A percentile compares a stretch with the other conserved stretches of the same genome.
These are phyloP conservation scores for Fusarium goolgardi DNA, from an alignment of 2,329 filamentous ascomycete genomes.

Conservation along the genomic window DNA sequence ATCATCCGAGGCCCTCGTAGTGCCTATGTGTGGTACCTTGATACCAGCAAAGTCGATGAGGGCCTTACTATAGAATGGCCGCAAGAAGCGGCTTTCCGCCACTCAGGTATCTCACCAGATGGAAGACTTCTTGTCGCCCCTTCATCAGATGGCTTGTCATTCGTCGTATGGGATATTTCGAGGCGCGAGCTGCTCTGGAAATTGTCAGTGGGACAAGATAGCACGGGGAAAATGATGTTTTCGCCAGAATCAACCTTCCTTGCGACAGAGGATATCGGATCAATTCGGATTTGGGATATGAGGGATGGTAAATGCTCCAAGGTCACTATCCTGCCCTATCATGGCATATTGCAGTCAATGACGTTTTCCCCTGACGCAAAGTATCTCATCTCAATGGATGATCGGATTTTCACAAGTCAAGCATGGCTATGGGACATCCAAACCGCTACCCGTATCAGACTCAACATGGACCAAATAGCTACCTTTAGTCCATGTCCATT, in stretches of 20 bases:
- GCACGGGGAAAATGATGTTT: rapidly evolving
- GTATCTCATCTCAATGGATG: rapidly evolving
- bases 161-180: not conserved
- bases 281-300: not conserved
- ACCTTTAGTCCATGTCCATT: no score
- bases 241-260: not conserved
- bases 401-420: rapidly evolving
- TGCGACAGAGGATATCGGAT: rapidly evolving
- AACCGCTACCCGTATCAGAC: no score
- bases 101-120: not conserved
- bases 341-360: rapidly evolving
- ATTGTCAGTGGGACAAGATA: rapidly evolving
- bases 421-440: not conserved
- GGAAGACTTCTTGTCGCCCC: rapidly evolving
- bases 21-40: not conserved
- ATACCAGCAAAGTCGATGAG: rapidly evolving
- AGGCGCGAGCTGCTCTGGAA: not conserved
- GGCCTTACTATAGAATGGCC: not conserved
- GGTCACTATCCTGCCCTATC: rapidly evolving
- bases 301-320: not conserved
- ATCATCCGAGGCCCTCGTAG: rapidly evolving
- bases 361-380: not conserved
- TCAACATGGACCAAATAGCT: no score
- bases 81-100: rapidly evolving
- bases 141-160: rapidly evolving